Evolutionary conservation across 2,329 filamentous ascomycete genomes (phyloP).

Genomic region (Microdochium nivale): DNA sequence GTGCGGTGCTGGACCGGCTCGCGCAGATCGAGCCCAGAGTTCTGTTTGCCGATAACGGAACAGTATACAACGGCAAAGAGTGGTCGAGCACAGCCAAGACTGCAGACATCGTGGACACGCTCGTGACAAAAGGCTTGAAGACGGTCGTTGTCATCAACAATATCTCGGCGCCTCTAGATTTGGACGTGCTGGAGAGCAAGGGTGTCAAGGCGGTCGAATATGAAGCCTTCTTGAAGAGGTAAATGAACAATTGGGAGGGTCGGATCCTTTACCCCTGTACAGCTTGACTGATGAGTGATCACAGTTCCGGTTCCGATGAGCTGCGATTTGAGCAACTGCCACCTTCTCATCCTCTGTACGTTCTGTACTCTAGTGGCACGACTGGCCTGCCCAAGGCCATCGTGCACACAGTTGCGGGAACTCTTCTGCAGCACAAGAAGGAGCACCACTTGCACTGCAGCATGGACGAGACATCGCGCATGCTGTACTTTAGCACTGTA

Average conservation of each 20-base stretch:
- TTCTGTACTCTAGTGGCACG: constrained; percentile 88
- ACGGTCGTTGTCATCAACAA: constrained; percentile 69
- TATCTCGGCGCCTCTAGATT: constrained; percentile 35
- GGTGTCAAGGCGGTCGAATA: constrained; percentile 35
- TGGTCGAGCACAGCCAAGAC: constrained; percentile 78
- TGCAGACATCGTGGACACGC: constrained; percentile 59
- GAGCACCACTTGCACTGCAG: constrained; percentile 86
- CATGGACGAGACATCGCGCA: constrained; percentile 59
- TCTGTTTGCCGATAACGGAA: constrained; percentile 80
- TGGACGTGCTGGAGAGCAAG: constrained; percentile 29
- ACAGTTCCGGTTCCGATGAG: constrained; percentile 29
- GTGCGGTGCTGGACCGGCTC: constrained; percentile 80
- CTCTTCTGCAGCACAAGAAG: constrained; percentile 93
- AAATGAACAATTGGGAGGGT: neutral
- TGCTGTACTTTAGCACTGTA: constrained; percentile 92
- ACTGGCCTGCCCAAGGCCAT: constrained; percentile 87
- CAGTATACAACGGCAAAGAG: constrained; percentile 83
- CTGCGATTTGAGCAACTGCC: constrained; percentile 68
- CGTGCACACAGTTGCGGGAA: constrained; percentile 83
- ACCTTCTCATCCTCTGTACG: constrained; percentile 84
- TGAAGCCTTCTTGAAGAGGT: constrained; percentile 32
- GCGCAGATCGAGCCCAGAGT: constrained; percentile 76
- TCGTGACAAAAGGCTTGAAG: constrained; percentile 53
- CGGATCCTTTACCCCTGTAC: neutral
- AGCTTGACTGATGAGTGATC: constrained; percentile 9